Evolutionary conservation across 2,329 filamentous ascomycete genomes (phyloP).

Genomic region (Ophiocordyceps polyrhachis-furcata): DNA sequence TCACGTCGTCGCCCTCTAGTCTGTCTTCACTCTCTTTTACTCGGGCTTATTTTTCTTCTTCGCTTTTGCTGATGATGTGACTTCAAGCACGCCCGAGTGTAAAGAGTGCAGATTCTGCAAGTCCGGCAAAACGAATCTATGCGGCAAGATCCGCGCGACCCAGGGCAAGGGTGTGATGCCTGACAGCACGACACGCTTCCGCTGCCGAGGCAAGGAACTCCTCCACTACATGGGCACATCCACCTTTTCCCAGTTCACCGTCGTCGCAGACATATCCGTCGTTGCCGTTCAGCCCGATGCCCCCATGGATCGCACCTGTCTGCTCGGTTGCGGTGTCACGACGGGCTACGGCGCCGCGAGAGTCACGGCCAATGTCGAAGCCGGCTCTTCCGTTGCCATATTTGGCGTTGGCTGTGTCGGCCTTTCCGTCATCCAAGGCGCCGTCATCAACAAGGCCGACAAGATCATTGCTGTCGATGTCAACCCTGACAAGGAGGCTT

Average conservation of each 20-base stretch:
- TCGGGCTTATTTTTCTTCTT: neutral
- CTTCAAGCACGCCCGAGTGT: slow-evolving; percentile 83
- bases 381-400: slow-evolving; percentile 74
- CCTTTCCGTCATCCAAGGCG: slow-evolving; percentile 86
- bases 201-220: slow-evolving; percentile 82
- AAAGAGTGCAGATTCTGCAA: slow-evolving; percentile 99
- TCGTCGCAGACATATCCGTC: slow-evolving; percentile 95
- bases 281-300: slow-evolving; percentile 82
- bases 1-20: slow-evolving; percentile 80
- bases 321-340: slow-evolving; percentile 95
- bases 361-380: slow-evolving; percentile 81
- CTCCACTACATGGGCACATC: slow-evolving; percentile 99
- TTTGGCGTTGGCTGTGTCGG: slow-evolving; percentile 96
- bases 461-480: slow-evolving; percentile 60
- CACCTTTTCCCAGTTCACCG: slow-evolving; percentile 97
- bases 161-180: slow-evolving; percentile 96
- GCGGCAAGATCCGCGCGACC: slow-evolving; percentile 94
- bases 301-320: slow-evolving; percentile 86
- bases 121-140: slow-evolving; percentile 97
- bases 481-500: slow-evolving; percentile 80
- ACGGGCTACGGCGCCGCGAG: slow-evolving; percentile 93
- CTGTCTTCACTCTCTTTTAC: slow-evolving; percentile 14
- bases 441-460: slow-evolving; percentile 61
- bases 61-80: neutral
- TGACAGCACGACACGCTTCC: slow-evolving; percentile 88